Evolutionary conservation across 2,329 filamentous ascomycete genomes (phyloP).

Genomic region (Aspergillus puulaauensis): DNA sequence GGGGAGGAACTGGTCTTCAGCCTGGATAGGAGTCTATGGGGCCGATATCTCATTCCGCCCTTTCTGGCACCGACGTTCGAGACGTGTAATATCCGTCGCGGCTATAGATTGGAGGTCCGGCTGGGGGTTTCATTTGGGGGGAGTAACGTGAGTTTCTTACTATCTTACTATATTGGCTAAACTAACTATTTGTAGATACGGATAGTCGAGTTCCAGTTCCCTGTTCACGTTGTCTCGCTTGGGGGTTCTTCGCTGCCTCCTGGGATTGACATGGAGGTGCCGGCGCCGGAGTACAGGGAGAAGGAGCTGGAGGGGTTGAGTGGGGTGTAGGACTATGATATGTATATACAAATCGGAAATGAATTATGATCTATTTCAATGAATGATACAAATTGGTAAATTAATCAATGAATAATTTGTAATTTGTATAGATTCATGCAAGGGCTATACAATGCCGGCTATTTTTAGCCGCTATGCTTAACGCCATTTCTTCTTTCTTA

Average conservation of each 20-base stretch:
- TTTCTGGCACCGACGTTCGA: conserved; percentile 16
- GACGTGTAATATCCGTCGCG: conserved; percentile 19
- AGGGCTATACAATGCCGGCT: background rate
- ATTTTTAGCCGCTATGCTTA: background rate
- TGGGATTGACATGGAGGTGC: background rate
- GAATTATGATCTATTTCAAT: background rate
- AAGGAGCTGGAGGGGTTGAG: background rate
- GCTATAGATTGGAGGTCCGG: conserved; percentile 12
- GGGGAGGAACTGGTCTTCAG: background rate
- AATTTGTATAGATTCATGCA: background rate
- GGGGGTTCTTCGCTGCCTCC: background rate
- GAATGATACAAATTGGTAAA: background rate
- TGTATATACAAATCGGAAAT: background rate
- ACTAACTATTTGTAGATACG: background rate
- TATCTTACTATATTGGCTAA: background rate
- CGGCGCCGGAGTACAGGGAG: background rate
- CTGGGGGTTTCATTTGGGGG: conserved; percentile 14
- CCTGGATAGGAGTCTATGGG: background rate
- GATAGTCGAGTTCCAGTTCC: conserved; percentile 19
- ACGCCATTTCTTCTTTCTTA: no score
- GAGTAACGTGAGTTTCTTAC: conserved; percentile 5
- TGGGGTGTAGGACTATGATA: background rate
- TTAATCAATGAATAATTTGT: background rate
- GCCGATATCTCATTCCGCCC: conserved; percentile 8
- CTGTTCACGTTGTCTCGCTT: conserved; percentile 11